phyloP scores from a whole-genome alignment of 2,329 filamentous ascomycete species.

The Ilyonectria sp. region DNA sequence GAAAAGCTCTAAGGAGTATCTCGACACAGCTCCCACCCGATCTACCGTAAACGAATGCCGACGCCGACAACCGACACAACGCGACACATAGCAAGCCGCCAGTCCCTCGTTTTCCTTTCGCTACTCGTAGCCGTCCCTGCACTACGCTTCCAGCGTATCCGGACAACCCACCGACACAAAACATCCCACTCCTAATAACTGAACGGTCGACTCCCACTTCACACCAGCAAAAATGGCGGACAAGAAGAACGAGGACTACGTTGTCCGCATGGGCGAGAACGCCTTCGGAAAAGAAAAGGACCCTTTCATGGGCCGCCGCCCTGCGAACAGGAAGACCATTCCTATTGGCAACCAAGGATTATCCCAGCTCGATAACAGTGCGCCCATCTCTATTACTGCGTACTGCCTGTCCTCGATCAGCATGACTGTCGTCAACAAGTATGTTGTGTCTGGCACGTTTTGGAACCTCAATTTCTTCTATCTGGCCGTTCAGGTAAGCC shows the following conservation, averaged over 20 bases:
- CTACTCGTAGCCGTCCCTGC: not conserved
- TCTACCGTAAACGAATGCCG: not conserved
- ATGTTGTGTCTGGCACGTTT: slow-evolving; percentile 88
- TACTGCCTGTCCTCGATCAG: slow-evolving; percentile 98
- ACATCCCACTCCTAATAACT: slow-evolving; percentile 34
- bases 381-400: slow-evolving; percentile 83
- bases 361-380: slow-evolving; percentile 78
- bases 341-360: slow-evolving; percentile 35
- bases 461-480: slow-evolving; percentile 99
- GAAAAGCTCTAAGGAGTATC: not conserved
- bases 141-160: slow-evolving; percentile 9
- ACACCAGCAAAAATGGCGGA: slow-evolving; percentile 76
- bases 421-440: slow-evolving; percentile 99
- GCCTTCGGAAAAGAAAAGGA: slow-evolving; percentile 66
- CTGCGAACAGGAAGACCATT: slow-evolving; percentile 37
- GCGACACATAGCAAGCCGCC: not conserved
- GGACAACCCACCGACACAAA: not conserved
- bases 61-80: not conserved
- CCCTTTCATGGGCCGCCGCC: slow-evolving; percentile 61
- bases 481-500: slow-evolving; percentile 87
- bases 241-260: slow-evolving; percentile 90
- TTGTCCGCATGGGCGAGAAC: slow-evolving; percentile 78
- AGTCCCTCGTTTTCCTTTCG: not conserved
- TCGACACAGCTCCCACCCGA: not conserved
- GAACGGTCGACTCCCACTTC: slow-evolving; percentile 48